A percentile compares a stretch with the other conserved stretches of the same genome.
Conservation (phyloP, 2,329 filamentous ascomycete genomes). For the Neofusicoccum sp. region DNA sequence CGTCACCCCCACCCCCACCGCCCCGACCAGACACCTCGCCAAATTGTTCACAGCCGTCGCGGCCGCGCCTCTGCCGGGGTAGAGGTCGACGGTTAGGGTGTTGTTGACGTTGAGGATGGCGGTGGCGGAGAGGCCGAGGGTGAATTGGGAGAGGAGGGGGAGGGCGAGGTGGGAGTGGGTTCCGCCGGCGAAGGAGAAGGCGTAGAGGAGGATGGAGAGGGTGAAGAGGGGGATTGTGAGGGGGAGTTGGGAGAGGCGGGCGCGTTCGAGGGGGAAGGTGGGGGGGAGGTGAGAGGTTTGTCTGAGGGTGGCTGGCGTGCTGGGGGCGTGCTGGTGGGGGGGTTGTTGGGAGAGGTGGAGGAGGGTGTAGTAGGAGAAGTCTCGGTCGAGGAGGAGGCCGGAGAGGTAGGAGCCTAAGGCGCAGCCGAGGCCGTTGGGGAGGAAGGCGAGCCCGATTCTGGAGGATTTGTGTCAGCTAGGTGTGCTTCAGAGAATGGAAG, state of each 20-base stretch:
- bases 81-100: constrained; percentile 56
- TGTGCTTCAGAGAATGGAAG: neutral
- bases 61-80: constrained; percentile 49
- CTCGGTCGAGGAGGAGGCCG: constrained; percentile 52
- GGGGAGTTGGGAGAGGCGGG: constrained; percentile 51
- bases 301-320: neutral
- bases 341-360: neutral
- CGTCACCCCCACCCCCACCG: constrained; percentile 51
- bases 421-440: constrained; percentile 55
- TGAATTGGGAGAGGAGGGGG: constrained; percentile 51
- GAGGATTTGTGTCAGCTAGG: neutral
- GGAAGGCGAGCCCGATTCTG: constrained; percentile 50
- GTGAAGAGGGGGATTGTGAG: constrained; percentile 47
- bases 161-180: constrained; percentile 44
- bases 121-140: constrained; percentile 53
- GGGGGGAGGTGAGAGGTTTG: neutral
- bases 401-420: constrained; percentile 54
- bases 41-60: constrained; percentile 56
- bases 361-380: constrained; percentile 42
- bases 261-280: constrained; percentile 50
- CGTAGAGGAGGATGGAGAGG: constrained; percentile 49
- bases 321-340: neutral
- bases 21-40: constrained; percentile 52
- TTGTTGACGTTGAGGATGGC: constrained; percentile 50
- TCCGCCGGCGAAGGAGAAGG: constrained; percentile 46